Evolutionary conservation across 2,329 filamentous ascomycete genomes (phyloP), one percentile per base, ranked within the genome.

Genomic region (Colletotrichum sp.): DNA sequence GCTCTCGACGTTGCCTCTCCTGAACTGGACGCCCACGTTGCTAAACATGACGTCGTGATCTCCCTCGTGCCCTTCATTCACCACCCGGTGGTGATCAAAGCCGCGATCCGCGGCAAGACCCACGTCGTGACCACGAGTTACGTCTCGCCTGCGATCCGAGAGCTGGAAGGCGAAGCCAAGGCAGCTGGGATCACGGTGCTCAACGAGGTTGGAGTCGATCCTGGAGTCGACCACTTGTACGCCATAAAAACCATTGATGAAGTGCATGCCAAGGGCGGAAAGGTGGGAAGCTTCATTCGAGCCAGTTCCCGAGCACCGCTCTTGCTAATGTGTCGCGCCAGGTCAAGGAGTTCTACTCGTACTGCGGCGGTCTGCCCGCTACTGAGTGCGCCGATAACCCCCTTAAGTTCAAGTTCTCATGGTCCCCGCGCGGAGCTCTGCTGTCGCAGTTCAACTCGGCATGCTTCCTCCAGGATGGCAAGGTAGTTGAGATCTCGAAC

Each of bases 41-140:
- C 77, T 1, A 26, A 43, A 16, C 77, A 80, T 28, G 75, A 81
- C 48, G 24, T 81, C 12, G 78, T 81, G 18, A 75, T 82, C 7
- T 80, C 79, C 2, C 78, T 81, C 12, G 78, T 82, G 4, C 81
- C 81, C 0, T 82, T 78, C 55, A 61, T 74, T 4, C 36, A 80
- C 57, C 79, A 84, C 57, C 74, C 79, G 1, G 59, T 68, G 5
- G 92, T 95, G 77, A 93, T 94, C 87, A 92, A 93, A 84, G 90
- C 91, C 7, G 93, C 92, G 61, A 94, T 95, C 83, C 89, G 89
- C 77, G 89, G 89, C 77, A 94, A 93, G 89, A 94, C 92, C 84
- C 85, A 95, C 85, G 92, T 95, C 30, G 93, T 95, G 77, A 95
- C 93, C 30, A 94, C 93, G n/a, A 92, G 90, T n/a, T 95, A 95